phyloP scores from a whole-genome alignment of 202 grass and related monocot genomes.

The Elaeis oleifera region DNA sequence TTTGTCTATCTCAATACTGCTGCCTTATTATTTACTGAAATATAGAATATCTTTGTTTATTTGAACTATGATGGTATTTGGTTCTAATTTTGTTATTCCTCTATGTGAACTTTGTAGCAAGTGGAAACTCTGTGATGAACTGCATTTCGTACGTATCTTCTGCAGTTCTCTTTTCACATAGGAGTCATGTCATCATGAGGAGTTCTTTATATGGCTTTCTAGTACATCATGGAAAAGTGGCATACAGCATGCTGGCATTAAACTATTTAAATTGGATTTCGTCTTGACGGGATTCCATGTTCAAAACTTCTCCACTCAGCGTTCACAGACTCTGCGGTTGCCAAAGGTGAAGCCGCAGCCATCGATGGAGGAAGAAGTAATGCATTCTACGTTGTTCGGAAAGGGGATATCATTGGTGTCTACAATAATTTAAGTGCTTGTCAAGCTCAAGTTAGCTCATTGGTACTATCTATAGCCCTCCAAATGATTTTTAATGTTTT shows the following conservation, averaged over 20 bases:
- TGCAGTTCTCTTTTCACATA: background rate
- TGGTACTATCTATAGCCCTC: slow-evolving; percentile 12
- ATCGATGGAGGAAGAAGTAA: slow-evolving; percentile 12
- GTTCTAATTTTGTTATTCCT: too few relatives aligned
- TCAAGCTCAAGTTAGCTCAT: slow-evolving; percentile 38
- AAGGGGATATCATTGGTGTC: slow-evolving; percentile 25
- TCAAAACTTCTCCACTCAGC: slow-evolving; percentile 12
- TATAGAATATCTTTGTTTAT: too few relatives aligned
- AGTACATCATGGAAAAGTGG: slow-evolving; percentile 4
- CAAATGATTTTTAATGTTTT: too few relatives aligned
- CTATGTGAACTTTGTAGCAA: slow-evolving; percentile 1
- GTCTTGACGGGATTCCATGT: background rate
- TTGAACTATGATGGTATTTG: too few relatives aligned
- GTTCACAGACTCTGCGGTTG: background rate
- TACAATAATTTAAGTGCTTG: slow-evolving; percentile 30
- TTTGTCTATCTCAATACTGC: too few relatives aligned
- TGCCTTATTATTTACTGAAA: too few relatives aligned
- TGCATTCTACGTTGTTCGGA: slow-evolving; percentile 35
- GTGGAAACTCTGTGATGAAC: too few relatives aligned
- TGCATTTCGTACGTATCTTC: slow-evolving; percentile 6
- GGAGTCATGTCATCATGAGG: slow-evolving; percentile 20
- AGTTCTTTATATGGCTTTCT: slow-evolving; percentile 19
- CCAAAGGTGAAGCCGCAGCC: slow-evolving; percentile 9
- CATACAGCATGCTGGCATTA: background rate
- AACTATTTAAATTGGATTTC: slow-evolving; percentile 10